Percentiles rank a stretch among this genome's conserved stretches.
phyloP scores from a whole-genome alignment of 2,329 filamentous ascomycete genomes.

The Stemphylium beticola region DNA sequence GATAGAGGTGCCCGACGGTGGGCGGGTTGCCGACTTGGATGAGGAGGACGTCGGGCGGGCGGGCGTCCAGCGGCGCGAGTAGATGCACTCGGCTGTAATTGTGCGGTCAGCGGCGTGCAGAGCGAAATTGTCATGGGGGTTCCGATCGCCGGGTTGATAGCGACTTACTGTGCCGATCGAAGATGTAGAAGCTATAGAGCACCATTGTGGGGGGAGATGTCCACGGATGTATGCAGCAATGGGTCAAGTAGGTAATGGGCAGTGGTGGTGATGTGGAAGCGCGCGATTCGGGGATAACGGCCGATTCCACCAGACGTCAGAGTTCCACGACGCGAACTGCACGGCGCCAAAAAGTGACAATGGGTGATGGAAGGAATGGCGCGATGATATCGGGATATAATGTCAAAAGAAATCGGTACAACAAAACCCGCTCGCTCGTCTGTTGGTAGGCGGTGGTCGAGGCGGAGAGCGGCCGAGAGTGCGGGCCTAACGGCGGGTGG shows the following conservation, averaged over 20 bases:
- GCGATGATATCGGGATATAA: neutral
- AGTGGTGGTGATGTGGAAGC: conserved; percentile 6
- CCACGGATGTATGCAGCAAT: neutral
- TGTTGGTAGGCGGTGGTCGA: neutral
- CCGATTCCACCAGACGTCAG: neutral
- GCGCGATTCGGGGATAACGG: neutral
- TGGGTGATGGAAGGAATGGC: no score
- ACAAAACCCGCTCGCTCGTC: no score
- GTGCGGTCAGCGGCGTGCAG: conserved; percentile 25
- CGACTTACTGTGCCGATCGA: conserved; percentile 89
- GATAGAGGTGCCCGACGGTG: conserved; percentile 56
- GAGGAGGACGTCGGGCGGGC: conserved; percentile 55
- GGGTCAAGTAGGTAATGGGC: neutral
- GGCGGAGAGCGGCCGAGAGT: neutral
- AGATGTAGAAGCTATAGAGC: conserved; percentile 98
- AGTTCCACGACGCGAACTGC: no score
- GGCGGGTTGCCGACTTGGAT: conserved; percentile 54
- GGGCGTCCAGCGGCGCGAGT: conserved; percentile 81
- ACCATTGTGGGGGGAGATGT: conserved; percentile 70
- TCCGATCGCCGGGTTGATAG: neutral
- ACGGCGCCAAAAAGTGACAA: no score
- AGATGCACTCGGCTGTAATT: conserved; percentile 88
- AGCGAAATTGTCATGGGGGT: neutral
- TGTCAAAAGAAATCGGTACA: no score
- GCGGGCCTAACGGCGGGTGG: neutral